A percentile compares a stretch with the other conserved stretches of the same genome.
These are phyloP conservation scores for Aspergillus heteromorphus DNA, from an alignment of 495 filamentous ascomycete genomes.

Conservation along the genomic window DNA sequence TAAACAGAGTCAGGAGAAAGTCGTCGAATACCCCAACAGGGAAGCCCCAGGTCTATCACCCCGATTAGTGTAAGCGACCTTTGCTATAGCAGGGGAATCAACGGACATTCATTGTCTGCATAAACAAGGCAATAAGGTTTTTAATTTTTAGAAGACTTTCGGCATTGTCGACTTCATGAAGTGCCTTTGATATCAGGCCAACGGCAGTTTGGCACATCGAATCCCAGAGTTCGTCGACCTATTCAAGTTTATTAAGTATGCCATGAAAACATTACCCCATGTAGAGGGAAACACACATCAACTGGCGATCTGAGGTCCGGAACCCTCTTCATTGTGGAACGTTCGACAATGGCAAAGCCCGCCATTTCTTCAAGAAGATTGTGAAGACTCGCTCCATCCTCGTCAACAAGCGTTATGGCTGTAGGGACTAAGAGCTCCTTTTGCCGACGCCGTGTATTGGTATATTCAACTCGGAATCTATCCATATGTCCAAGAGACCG, in stretches of 20 bases:
- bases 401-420: conserved; percentile 62
- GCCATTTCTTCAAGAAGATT: conserved; percentile 87
- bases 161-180: conserved; percentile 73
- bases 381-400: conserved; percentile 73
- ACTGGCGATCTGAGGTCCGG: conserved; percentile 74
- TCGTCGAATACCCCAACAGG: conserved; percentile 72
- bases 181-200: conserved; percentile 66
- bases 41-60: conserved; percentile 76
- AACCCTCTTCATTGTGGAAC: conserved; percentile 81
- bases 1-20: conserved; percentile 80
- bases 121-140: conserved; percentile 86
- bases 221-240: conserved; percentile 97
- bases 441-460: conserved; percentile 79
- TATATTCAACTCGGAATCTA: conserved; percentile 85
- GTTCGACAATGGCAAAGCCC: conserved; percentile 95
- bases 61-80: conserved; percentile 4
- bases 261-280: not conserved
- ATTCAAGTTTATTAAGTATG: conserved; percentile 1
- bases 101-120: conserved; percentile 84
- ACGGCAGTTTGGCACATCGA: conserved; percentile 92
- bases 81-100: conserved; percentile 21
- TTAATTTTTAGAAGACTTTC: conserved; percentile 87
- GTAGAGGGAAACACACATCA: conserved; percentile 52
- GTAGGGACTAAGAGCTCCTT: conserved; percentile 82
- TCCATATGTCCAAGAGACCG: conserved; percentile 90